phyloP scores from a whole-genome alignment of 2,329 filamentous ascomycete species.

The Trichoderma oligosporum region DNA sequence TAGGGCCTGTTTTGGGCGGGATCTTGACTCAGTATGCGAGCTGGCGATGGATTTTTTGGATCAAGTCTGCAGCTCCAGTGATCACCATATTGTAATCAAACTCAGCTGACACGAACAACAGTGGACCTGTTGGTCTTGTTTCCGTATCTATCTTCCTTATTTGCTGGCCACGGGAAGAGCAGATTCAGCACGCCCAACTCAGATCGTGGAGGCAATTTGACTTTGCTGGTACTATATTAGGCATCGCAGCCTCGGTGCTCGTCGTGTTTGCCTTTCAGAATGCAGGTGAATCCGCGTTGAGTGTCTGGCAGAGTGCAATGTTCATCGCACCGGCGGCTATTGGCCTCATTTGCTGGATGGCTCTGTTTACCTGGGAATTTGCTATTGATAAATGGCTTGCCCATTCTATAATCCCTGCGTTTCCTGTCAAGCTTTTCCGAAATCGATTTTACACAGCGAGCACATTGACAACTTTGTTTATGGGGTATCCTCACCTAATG shows the following conservation, averaged over 20 bases:
- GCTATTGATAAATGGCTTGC: slow-evolving; percentile 26
- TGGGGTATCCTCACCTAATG: slow-evolving; percentile 50
- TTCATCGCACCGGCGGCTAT: slow-evolving; percentile 33
- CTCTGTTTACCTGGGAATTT: slow-evolving; percentile 31
- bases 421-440: slow-evolving; percentile 47
- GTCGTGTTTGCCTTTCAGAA: slow-evolving; percentile 58
- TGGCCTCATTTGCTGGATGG: slow-evolving; percentile 30
- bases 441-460: slow-evolving; percentile 45
- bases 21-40: slow-evolving; percentile 46
- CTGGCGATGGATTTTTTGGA: slow-evolving; percentile 58
- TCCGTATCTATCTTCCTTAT: slow-evolving; percentile 47
- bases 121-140: slow-evolving; percentile 47
- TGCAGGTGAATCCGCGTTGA: slow-evolving; percentile 34
- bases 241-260: slow-evolving; percentile 51
- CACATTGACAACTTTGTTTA: slow-evolving; percentile 43
- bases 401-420: slow-evolving; percentile 36
- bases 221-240: slow-evolving; percentile 49
- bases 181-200: slow-evolving; percentile 37
- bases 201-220: slow-evolving; percentile 51
- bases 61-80: slow-evolving; percentile 45
- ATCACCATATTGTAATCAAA: neutral
- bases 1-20: slow-evolving; percentile 52
- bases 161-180: slow-evolving; percentile 46
- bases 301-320: slow-evolving; percentile 42
- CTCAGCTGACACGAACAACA: slow-evolving; percentile 27